phyloP scores from a whole-genome alignment of 257 asterid species.

The Capsicum chinense region DNA sequence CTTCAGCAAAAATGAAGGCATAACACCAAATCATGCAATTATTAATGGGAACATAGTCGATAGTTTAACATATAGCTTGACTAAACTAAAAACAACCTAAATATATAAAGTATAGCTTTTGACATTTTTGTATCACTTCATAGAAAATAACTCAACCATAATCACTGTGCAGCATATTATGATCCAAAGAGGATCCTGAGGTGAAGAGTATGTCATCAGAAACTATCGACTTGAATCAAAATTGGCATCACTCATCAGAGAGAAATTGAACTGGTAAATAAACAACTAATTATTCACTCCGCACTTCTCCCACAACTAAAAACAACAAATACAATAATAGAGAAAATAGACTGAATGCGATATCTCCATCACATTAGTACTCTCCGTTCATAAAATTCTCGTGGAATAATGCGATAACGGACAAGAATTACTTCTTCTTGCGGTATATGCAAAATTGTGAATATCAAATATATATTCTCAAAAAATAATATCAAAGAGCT shows the following conservation, averaged over 20 bases:
- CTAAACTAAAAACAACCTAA: background rate
- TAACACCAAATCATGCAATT: background rate
- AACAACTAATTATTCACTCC: conserved; percentile 11
- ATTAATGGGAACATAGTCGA: background rate
- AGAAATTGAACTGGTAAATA: background rate
- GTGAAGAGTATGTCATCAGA: background rate
- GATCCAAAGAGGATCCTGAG: conserved; percentile 24
- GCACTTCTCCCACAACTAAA: background rate
- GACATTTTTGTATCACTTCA: conserved; percentile 12
- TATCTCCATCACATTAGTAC: conserved; percentile 5
- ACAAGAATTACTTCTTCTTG: background rate
- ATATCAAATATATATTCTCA: conserved; percentile 1
- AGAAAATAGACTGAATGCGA: background rate
- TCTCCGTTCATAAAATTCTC: background rate
- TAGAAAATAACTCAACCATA: background rate
- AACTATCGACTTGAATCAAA: background rate
- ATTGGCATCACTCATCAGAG: background rate
- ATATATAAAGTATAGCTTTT: background rate
- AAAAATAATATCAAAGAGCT: background rate
- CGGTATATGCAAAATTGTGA: background rate
- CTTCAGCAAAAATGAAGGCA: conserved; percentile 32
- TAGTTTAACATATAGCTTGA: background rate
- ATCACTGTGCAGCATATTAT: background rate
- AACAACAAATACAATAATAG: background rate
- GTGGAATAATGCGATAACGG: background rate